Evolutionary conservation across 2,329 filamentous ascomycete genomes (phyloP).

Genomic region (Aureobasidium namibiae): DNA sequence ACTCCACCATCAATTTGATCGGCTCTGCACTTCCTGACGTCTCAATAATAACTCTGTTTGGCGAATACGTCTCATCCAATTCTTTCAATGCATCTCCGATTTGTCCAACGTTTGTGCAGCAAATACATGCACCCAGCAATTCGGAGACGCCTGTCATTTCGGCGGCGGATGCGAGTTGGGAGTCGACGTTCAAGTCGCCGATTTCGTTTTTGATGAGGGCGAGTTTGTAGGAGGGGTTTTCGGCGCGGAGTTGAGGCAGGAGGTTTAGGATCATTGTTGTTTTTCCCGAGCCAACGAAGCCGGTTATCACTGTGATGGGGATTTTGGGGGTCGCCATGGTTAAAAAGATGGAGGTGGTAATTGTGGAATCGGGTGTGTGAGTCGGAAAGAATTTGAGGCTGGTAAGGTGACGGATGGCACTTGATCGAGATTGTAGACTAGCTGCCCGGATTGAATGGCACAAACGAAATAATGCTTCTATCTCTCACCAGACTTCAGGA

Average conservation of each 20-base stretch:
- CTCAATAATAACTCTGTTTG: constrained; percentile 88
- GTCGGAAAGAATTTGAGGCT: neutral
- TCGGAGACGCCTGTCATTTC: constrained; percentile 87
- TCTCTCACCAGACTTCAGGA: neutral
- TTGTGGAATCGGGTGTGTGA: neutral
- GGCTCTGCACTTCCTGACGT: constrained; percentile 78
- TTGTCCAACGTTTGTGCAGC: constrained; percentile 95
- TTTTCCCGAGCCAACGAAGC: constrained; percentile 93
- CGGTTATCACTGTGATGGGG: constrained; percentile 89
- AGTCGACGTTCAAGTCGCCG: constrained; percentile 88
- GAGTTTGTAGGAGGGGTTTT: constrained; percentile 81
- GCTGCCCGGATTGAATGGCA: neutral
- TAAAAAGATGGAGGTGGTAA: neutral
- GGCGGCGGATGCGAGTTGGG: constrained; percentile 72
- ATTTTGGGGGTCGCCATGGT: constrained; percentile 36
- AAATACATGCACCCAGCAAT: constrained; percentile 94
- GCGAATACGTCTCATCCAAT: constrained; percentile 52
- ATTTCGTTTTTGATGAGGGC: constrained; percentile 98
- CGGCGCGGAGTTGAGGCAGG: constrained; percentile 78
- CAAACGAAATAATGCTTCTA: neutral
- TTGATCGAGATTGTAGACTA: too few species aligned
- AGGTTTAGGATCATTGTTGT: constrained; percentile 94
- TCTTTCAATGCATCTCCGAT: constrained; percentile 71
- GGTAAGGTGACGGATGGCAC: too few species aligned
- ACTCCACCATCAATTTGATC: constrained; percentile 81